Evolutionary conservation across 768 basidiomycete genomes (phyloP).

Genomic region (Kwoniella heveanensis): DNA sequence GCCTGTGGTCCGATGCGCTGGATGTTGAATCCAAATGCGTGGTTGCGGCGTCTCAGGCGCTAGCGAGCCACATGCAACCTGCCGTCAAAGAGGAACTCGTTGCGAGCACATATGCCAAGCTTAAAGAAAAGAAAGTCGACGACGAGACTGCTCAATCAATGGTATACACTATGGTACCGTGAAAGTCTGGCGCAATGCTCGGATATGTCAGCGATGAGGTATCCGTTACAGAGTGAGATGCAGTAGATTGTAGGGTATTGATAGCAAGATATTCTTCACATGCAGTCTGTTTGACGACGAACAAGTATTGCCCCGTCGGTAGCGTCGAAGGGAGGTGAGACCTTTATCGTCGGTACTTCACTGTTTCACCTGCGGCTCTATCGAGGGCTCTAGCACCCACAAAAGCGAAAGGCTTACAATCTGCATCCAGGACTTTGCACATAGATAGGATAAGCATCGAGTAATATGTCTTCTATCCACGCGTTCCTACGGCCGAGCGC

Average conservation of each 20-base stretch:
- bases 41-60: not conserved
- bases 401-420: not conserved
- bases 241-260: not conserved
- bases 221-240: not conserved
- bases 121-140: not conserved
- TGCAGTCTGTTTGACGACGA: too few relatives aligned
- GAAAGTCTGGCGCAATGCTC: not conserved
- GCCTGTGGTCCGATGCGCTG: not conserved
- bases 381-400: too few relatives aligned
- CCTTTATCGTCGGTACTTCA: too few relatives aligned
- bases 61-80: not conserved
- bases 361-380: too few relatives aligned
- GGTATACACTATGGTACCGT: not conserved
- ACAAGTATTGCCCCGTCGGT: too few relatives aligned
- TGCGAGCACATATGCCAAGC: not conserved
- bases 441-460: not conserved
- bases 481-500: too few relatives aligned
- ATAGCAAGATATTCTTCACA: too few relatives aligned
- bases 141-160: not conserved
- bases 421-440: not conserved
- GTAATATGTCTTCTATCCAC: not conserved
- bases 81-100: not conserved
- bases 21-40: not conserved
- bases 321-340: too few relatives aligned
- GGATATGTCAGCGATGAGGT: too few relatives aligned